Percentiles rank a stretch among this genome's conserved stretches.
Conservation (phyloP, 139 green algal genomes). For the Tetraselmis striata region DNA sequence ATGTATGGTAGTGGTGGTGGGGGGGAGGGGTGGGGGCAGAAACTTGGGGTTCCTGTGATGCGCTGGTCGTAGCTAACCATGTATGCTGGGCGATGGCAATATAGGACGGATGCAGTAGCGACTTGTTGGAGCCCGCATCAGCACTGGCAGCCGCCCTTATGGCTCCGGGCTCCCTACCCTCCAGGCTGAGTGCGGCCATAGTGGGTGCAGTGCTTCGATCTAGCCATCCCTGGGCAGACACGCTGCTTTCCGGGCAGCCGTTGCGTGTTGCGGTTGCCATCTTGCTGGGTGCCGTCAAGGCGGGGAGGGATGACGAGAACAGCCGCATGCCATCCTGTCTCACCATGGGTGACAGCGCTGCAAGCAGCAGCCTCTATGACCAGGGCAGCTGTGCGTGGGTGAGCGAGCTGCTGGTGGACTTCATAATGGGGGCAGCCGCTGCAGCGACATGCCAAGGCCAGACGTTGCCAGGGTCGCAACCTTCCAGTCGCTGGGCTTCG, state of each 20-base stretch:
- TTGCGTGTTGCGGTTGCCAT: neutral
- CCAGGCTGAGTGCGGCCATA: neutral
- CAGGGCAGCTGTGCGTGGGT: neutral
- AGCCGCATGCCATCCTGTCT: neutral
- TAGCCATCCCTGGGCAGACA: neutral
- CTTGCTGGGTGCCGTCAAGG: too few relatives aligned
- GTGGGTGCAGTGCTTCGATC: neutral
- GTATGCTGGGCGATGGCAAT: too few relatives aligned
- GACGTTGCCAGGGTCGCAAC: neutral
- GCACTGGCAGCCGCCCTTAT: neutral
- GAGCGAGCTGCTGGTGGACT: neutral
- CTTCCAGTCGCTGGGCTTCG: too few relatives aligned
- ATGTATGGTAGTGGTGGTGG: too few relatives aligned
- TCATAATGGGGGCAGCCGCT: neutral
- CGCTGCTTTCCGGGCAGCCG: neutral
- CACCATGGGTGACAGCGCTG: neutral
- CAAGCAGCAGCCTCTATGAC: neutral
- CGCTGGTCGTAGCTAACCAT: too few relatives aligned
- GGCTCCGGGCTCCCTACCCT: neutral
- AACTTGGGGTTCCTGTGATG: too few relatives aligned
- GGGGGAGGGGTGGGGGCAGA: too few relatives aligned
- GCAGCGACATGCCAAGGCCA: neutral
- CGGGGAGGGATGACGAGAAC: neutral
- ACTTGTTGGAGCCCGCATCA: too few relatives aligned
- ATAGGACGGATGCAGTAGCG: too few relatives aligned